Percentiles rank a stretch among this genome's conserved stretches.
Conservation (phyloP, 2,329 filamentous ascomycete species). For the Cercospora beticola region DNA sequence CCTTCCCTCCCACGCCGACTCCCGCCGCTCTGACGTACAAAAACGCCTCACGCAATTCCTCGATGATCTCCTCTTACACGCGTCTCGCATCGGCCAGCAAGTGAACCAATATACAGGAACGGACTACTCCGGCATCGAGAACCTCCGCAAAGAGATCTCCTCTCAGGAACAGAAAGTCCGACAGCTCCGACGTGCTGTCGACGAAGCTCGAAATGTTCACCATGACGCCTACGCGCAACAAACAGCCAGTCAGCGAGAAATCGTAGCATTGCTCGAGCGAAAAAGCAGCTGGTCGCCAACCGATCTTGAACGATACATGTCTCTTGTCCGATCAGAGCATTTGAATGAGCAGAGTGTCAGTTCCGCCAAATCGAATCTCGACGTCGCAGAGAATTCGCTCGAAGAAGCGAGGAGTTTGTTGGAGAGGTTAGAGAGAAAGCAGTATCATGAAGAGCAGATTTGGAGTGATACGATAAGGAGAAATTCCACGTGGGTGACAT, state of each 20-base stretch:
- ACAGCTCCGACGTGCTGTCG: slow-evolving; percentile 61
- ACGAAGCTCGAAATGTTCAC: slow-evolving; percentile 71
- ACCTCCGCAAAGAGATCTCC: slow-evolving; percentile 75
- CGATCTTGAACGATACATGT: slow-evolving; percentile 92
- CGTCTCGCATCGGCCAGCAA: slow-evolving; percentile 80
- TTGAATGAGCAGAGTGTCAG: slow-evolving; percentile 83
- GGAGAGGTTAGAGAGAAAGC: slow-evolving; percentile 77
- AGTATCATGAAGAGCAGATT: slow-evolving; percentile 98
- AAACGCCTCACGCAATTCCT: slow-evolving; percentile 70
- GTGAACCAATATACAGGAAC: slow-evolving; percentile 89
- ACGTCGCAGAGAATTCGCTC: slow-evolving; percentile 73
- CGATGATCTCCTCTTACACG: slow-evolving; percentile 83
- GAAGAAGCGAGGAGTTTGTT: slow-evolving; percentile 74
- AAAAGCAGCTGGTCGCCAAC: slow-evolving; percentile 87
- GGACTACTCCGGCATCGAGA: slow-evolving; percentile 84
- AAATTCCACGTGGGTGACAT: slow-evolving; percentile 97
- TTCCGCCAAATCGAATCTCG: slow-evolving; percentile 68
- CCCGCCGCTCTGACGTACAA: slow-evolving; percentile 56
- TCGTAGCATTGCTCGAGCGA: slow-evolving; percentile 86
- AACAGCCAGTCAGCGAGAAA: slow-evolving; percentile 88
- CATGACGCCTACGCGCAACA: slow-evolving; percentile 80
- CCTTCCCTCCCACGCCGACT: slow-evolving; percentile 55
- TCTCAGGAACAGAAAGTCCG: slow-evolving; percentile 63
- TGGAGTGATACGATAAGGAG: slow-evolving; percentile 97
- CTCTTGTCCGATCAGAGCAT: slow-evolving; percentile 88